Evolutionary conservation across 768 basidiomycete species (phyloP).

Genomic region (Mycena filopes): DNA sequence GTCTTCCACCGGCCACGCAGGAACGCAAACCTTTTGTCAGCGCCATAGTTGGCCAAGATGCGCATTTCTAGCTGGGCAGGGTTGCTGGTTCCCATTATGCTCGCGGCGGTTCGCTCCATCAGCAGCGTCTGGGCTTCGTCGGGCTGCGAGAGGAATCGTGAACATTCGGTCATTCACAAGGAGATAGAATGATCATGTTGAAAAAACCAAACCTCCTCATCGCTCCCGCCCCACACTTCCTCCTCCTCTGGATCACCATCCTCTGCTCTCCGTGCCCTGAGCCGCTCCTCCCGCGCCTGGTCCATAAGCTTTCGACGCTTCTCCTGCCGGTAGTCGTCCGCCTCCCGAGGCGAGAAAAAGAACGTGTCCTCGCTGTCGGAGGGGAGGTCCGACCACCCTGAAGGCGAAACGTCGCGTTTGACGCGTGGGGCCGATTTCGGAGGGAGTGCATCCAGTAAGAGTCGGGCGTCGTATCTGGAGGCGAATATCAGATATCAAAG

Average conservation of each 20-base stretch:
- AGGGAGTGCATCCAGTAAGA: slow-evolving; percentile 68
- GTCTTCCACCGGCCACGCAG: slow-evolving; percentile 79
- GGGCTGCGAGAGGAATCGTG: slow-evolving; percentile 52
- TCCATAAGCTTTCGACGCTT: slow-evolving; percentile 76
- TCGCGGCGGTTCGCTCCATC: slow-evolving; percentile 80
- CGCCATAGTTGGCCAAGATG: slow-evolving; percentile 87
- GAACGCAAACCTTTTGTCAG: slow-evolving; percentile 84
- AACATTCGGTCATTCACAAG: no score
- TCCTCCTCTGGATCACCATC: slow-evolving; percentile 52
- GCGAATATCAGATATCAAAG: slow-evolving; percentile 35
- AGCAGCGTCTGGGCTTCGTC: slow-evolving; percentile 68
- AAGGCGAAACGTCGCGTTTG: slow-evolving; percentile 49
- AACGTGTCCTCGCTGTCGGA: slow-evolving; percentile 90
- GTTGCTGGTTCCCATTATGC: slow-evolving; percentile 77
- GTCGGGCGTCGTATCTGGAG: slow-evolving; percentile 81
- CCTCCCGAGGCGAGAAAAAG: slow-evolving; percentile 76
- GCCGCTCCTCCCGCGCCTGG: slow-evolving; percentile 68
- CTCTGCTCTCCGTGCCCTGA: slow-evolving; percentile 63
- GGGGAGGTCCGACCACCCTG: slow-evolving; percentile 86
- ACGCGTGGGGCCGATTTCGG: slow-evolving; percentile 24
- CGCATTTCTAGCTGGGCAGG: slow-evolving; percentile 87
- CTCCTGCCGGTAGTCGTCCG: slow-evolving; percentile 71
- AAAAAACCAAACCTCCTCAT: slow-evolving; percentile 67
- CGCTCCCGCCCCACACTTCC: slow-evolving; percentile 72
- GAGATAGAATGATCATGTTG: no score